Evolutionary conservation across 768 basidiomycete genomes (phyloP), one percentile per base, ranked within the genome.

Genomic region (Termitomyces heimii): DNA sequence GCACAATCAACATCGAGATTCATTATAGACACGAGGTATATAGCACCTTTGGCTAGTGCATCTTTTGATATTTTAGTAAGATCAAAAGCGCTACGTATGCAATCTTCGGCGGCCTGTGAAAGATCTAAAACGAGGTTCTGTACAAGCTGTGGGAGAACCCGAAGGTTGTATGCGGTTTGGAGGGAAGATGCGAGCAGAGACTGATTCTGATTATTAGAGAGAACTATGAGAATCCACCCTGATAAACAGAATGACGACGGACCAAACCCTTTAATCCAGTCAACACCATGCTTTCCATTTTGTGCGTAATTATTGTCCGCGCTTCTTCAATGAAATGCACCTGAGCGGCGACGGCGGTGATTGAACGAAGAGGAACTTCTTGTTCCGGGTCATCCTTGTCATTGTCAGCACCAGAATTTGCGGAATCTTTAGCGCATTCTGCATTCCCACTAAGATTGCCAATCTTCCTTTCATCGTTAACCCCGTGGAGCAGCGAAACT

Each of bases 111-210:
- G 0, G 88, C 86, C 48, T 91, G 86, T 20, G 86, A 90, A 8
- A 98, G 74, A 68, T 96, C 92, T 5, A 73, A 71, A 18, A 97
- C 74, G 2, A 98, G 81, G 52, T 82, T 82, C 56, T 88, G 83
- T 4, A 98, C 90, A 6, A 98, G 81, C 26, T 84, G 80, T 0
- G 96, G 91, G 12, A 99, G 77, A 16, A 91, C 82, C 29, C 88
- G 81, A 14, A 99, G 82, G 67, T 98, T 99, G 71, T 93, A 90
- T 4, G 96, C 94, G 1, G 94, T 98, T 76, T 98, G 97, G 13
- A 99, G 78, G 0, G 96, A 93, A 1, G 93, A 94, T 0, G 95
- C 93, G 1, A 99, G 80, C 18, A 96, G 72, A 1, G 93, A 84
- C 72, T 92, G 94, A 65, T 98, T 90, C 94, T 97, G 61, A 29